Base-by-base conservation (phyloP, 345 rosid species). In the Noccaea bulbosa region DNA sequence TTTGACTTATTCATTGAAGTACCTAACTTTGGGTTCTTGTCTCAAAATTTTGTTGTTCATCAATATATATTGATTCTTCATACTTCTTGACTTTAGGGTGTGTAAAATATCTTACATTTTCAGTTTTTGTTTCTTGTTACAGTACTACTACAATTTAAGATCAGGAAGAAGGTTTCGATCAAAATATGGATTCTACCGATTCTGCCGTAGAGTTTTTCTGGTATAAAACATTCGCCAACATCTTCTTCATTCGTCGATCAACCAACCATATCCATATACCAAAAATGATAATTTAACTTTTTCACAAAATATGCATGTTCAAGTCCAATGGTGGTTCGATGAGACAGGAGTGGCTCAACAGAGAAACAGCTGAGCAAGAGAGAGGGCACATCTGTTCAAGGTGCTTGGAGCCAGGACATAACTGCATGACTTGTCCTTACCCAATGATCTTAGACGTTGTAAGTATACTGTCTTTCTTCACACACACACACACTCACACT, bases 361-460 rank as follows among this genome's bases (percentile, higher is more conserved):
- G 73, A 47, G 57, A 47, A 38, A 69, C 12, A 48, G 43, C 44
- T 8, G 61, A 61, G 40, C 35, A 61, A 39, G 67, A 61, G 43
- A 50, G 51, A 40, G 20, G 40, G 7, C 43, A 50, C 0, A 20
- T 11, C 1, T 71, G 75, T 40, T 59, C 60, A 40, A 39, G 52
- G 15, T 71, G 75, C 51, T 30, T 50, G 10, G 75, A 71, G 53
- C 27, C 1, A 22, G 75, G 75, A 60, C 75, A 71, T 51, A 40
- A 7, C 51, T 40, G 53, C 34, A 1, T 8, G 3, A 47, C 53
- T 51, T 71, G 75, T 50, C 75, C 75, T 40, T 71, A 71, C 57
- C 69, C 69, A 38, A 5, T 61, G 11, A 71, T 71, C 35, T 3
- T 30, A 16, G 40, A 61, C 24, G 11, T 5, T 37, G 75, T 62